Evolutionary conservation across 129 eudicot species (phyloP).

Genomic region (Saussurea involucrata): DNA sequence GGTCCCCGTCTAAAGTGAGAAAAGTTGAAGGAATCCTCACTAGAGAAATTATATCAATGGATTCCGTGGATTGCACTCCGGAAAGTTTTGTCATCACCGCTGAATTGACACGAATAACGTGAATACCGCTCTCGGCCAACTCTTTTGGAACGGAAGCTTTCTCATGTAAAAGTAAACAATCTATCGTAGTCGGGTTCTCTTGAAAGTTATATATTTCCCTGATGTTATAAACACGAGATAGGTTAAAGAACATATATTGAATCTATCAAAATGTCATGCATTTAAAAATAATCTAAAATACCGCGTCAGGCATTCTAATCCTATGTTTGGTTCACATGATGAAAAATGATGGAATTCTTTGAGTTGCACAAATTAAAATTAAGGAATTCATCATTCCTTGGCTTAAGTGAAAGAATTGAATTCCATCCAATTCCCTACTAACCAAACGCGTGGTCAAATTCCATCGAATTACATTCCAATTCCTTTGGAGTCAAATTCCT

Average conservation of each 20-base stretch:
- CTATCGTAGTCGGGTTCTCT: constrained; percentile 37
- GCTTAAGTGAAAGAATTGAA: too few species aligned
- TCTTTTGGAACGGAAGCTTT: constrained; percentile 52
- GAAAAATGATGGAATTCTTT: too few species aligned
- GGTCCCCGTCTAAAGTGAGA: constrained; percentile 32
- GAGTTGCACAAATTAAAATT: too few species aligned
- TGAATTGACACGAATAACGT: constrained; percentile 52
- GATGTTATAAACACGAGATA: constrained; percentile 10
- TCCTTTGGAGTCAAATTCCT: too few species aligned
- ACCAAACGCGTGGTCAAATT: too few species aligned
- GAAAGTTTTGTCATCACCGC: constrained; percentile 74
- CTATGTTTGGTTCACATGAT: too few species aligned
- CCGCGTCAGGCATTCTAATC: too few species aligned
- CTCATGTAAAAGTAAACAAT: constrained; percentile 77
- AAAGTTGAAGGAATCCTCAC: constrained; percentile 69
- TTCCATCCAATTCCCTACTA: too few species aligned
- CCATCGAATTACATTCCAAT: too few species aligned
- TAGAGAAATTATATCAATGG: constrained; percentile 65
- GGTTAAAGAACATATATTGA: background rate
- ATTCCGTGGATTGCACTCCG: constrained; percentile 79
- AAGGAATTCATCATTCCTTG: too few species aligned
- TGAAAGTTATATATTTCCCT: constrained; percentile 74
- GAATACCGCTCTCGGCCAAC: constrained; percentile 33
- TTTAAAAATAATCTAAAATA: too few species aligned
- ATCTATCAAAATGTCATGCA: too few species aligned